Evolutionary conservation across 2,329 filamentous ascomycete species (phyloP), one percentile per base, ranked within the genome.

Genomic region (Cladosporium oxysporum): DNA sequence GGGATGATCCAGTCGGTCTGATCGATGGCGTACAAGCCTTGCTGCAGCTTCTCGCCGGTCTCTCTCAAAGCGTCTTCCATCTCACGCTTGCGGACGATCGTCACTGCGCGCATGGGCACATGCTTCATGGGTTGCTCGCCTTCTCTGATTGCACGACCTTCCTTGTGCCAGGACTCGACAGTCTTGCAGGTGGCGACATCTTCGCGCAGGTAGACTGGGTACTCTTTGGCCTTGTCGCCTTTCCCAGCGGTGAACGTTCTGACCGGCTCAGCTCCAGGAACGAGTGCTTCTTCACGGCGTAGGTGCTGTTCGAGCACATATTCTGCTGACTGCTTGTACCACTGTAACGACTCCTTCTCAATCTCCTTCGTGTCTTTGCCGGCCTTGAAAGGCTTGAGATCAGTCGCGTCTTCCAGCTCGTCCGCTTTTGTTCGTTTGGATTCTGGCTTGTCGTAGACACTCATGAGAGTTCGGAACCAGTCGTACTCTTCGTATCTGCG

Each of bases 1-100:
- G 94, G 94, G 65, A 97, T 94, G 76, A 98, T 98, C 88, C 92
- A 97, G 64, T 96, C 91, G 0, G 95, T 99, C 78, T 99, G 95
- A 10, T 91, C 88, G 66, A 85, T 82, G 63, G 91, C 88, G 78
- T 92, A 99, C 0, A 99, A 80, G 0, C 93, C 93, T 76, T 99
- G 95, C 67, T 93, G 84, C 5, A 91, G 88, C 77, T 96, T 97
- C 71, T 90, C 85, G 21, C 94, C 94, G 0, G 88, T 92, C 26
- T 89, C 85, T 2, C 90, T 88, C 75, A 95, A 88, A 3, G 90
- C 88, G 75, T 97, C 93, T 71, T 96, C 90, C 52, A 98, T 90
- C 77, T 97, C 95, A 58, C 93, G 88, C 72, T 93, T 91, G 26
- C 95, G 86, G 62, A 93, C 92, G 2, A 91, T 85, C 0, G 95